Evolutionary conservation across 139 green algal species (phyloP), one percentile per base, ranked within the genome.

Genomic region (Chara braunii): DNA sequence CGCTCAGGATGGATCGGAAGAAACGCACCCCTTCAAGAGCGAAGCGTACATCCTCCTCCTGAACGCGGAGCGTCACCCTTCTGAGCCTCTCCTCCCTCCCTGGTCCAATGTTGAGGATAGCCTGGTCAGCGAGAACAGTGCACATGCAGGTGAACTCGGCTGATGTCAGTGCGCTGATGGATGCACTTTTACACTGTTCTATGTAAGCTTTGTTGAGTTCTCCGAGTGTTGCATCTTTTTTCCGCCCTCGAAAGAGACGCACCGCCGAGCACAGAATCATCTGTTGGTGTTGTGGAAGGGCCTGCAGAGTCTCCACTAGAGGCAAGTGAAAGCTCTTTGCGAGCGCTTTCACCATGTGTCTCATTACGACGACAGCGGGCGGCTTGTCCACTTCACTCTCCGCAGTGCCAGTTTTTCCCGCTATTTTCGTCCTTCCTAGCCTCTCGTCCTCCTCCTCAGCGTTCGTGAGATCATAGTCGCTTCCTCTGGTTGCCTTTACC

Each of bases 1-100:
- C n/a, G n/a, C n/a, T n/a, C n/a, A n/a, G n/a, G n/a, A n/a, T n/a
- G n/a, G n/a, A n/a, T n/a, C n/a, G n/a, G n/a, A n/a, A n/a, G n/a
- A n/a, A n/a, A n/a, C n/a, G n/a, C n/a, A n/a, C n/a, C n/a, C n/a
- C 72, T 33, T 80, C 65, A 31, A 80, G 37, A 3, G 72, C 56
- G 30, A 80, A 80, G 12, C 48, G 22, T 1, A 80, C 67, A 37
- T 80, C 72, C 23, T 76, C 64, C 1, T 53, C 29, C 23, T 50
- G 36, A 3, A 63, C 67, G 2, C 42, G 31, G 34, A 80, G 40
- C 26, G 3, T 57, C 7, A 78, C 40, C 3, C 54, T 31, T 3
- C 69, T 51, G 11, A 52, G 32, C 28, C 48, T 35, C 2, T 78
- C 60, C 11, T 78, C 36, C 30, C 7, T 12, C 9, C 36, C 60